These are phyloP conservation scores for Pythium rhizo-oryzae DNA, from an alignment of 352 stramenopile genomes.

Conservation along the genomic window DNA sequence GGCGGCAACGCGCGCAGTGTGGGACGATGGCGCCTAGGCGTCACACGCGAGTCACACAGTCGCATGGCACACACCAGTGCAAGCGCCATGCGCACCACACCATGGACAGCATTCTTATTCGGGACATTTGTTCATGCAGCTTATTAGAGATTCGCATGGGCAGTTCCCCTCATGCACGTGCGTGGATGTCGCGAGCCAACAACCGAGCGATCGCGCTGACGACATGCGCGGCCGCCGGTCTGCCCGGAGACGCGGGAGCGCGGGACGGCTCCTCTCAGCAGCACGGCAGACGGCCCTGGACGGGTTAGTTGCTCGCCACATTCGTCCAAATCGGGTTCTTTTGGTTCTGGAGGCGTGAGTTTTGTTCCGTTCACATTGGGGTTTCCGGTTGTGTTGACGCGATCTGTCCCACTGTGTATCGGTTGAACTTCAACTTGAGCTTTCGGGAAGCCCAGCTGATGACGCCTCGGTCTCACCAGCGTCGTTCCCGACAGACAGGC, in stretches of 20 bases:
- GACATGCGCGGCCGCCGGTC: too few relatives aligned
- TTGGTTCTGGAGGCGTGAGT: too few relatives aligned
- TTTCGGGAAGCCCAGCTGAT: conserved; percentile 13
- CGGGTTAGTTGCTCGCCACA: too few relatives aligned
- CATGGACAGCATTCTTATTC: neutral
- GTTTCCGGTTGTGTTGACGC: conserved; percentile 10
- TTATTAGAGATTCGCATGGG: too few relatives aligned
- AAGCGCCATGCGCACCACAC: neutral
- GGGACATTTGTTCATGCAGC: too few relatives aligned
- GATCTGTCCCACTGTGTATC: neutral
- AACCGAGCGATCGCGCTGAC: too few relatives aligned
- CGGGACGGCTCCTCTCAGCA: too few relatives aligned
- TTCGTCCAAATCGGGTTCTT: too few relatives aligned
- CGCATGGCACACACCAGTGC: neutral
- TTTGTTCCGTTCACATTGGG: neutral
- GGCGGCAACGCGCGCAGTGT: neutral
- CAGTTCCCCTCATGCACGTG: too few relatives aligned
- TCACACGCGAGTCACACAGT: neutral
- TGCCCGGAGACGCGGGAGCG: too few relatives aligned
- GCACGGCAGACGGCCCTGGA: too few relatives aligned
- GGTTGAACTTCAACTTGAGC: conserved; percentile 28
- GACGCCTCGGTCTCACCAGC: conserved; percentile 7
- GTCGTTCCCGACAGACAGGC: conserved; percentile 1
- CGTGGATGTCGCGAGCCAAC: too few relatives aligned
- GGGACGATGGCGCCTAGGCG: neutral